phyloP scores from a whole-genome alignment of 257 asterid genomes.

The Solanum paucissectum region DNA sequence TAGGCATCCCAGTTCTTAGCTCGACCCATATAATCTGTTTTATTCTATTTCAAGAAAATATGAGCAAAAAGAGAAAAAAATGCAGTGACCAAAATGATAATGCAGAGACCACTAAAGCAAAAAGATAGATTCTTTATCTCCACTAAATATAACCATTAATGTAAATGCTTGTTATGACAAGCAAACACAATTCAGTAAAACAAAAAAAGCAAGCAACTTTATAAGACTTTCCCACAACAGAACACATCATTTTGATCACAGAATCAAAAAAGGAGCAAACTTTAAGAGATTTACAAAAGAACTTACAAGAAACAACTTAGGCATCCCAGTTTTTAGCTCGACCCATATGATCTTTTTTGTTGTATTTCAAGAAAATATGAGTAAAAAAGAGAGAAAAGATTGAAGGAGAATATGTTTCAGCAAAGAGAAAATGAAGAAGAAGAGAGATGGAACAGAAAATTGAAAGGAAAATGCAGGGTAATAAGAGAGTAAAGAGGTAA shows the following conservation, averaged over 20 bases:
- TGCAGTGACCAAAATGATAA: neutral
- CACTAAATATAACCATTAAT: neutral
- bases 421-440: neutral
- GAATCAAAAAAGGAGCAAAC: neutral
- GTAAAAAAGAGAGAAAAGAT: neutral
- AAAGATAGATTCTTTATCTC: neutral
- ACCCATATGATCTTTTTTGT: neutral
- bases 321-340: neutral
- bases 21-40: neutral
- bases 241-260: neutral
- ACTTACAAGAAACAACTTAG: conserved; percentile 3
- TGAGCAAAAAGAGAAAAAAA: neutral
- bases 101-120: neutral
- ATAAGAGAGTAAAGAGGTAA: neutral
- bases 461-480: neutral
- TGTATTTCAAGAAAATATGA: neutral
- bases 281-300: neutral
- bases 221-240: neutral
- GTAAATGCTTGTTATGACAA: neutral
- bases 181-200: neutral
- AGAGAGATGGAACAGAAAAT: neutral
- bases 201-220: neutral
- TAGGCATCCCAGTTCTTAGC: neutral
- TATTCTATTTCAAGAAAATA: neutral
- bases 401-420: neutral